phyloP scores from a whole-genome alignment of 2,329 filamentous ascomycete genomes.

The Apiospora aurea region DNA sequence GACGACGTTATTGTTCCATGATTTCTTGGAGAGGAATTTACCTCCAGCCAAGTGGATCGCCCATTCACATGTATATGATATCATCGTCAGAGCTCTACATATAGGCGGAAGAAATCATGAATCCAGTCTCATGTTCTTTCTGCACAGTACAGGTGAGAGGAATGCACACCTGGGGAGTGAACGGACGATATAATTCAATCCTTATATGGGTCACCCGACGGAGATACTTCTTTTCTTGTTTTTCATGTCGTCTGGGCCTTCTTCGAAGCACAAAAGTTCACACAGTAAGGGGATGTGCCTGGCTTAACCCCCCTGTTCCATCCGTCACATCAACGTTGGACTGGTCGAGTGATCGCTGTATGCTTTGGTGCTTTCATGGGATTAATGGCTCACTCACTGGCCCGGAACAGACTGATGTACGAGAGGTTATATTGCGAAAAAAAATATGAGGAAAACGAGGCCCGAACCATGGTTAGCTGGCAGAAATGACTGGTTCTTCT shows the following conservation, averaged over 20 bases:
- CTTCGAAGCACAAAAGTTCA: not conserved
- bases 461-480: not conserved
- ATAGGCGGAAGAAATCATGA: not conserved
- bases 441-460: not conserved
- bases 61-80: not conserved
- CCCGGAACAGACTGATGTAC: not conserved
- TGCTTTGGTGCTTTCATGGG: not conserved
- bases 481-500: not conserved
- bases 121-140: not conserved
- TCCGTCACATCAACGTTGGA: too few species aligned
- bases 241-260: not conserved
- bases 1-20: not conserved
- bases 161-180: not conserved
- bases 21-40: not conserved
- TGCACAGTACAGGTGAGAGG: not conserved
- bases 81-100: not conserved
- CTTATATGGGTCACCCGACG: not conserved
- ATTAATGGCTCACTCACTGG: not conserved
- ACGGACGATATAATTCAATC: not conserved
- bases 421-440: not conserved
- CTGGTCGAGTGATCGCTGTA: not conserved
- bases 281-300: not conserved
- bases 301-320: not conserved
- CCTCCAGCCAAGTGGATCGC: not conserved
- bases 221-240: not conserved